Evolutionary conservation across 2,329 filamentous ascomycete species (phyloP).

Genomic region (Albifimbria verrucaria): DNA sequence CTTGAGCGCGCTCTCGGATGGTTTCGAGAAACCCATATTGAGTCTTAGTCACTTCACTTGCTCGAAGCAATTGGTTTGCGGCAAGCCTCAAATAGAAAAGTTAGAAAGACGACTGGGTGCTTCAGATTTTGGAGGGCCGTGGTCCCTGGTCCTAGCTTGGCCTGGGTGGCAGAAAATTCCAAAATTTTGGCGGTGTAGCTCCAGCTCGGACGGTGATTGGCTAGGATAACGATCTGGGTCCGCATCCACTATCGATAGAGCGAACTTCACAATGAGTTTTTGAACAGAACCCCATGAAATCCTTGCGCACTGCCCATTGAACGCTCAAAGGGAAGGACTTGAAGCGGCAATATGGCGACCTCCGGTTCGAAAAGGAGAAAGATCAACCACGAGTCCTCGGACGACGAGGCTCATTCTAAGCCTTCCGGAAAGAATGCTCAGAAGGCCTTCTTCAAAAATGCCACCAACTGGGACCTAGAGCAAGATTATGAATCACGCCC

Average conservation of each 20-base stretch:
- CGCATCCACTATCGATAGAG: constrained; percentile 6
- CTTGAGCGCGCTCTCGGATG: constrained; percentile 36
- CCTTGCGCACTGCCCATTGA: background rate
- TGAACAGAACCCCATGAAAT: background rate
- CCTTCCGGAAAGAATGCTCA: constrained; percentile 40
- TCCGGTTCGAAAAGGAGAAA: constrained; percentile 55
- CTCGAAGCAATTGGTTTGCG: constrained; percentile 1
- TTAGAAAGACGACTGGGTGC: background rate
- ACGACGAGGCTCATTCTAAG: constrained; percentile 37
- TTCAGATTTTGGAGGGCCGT: constrained; percentile 11
- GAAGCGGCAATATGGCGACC: constrained; percentile 36
- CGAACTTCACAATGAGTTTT: background rate
- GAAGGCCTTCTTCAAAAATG: constrained; percentile 68
- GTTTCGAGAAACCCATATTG: constrained; percentile 32
- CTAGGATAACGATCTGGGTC: constrained; percentile 4
- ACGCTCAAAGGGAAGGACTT: constrained; percentile 3
- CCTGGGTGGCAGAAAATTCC: constrained; percentile 27
- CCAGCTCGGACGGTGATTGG: constrained; percentile 16
- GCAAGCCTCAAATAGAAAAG: constrained; percentile 4
- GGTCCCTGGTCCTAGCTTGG: constrained; percentile 9
- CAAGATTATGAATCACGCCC: constrained; percentile 83
- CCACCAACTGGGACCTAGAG: constrained; percentile 84
- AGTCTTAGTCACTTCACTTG: constrained; percentile 3
- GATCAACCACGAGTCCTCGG: constrained; percentile 49
- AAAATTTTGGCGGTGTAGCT: constrained; percentile 37